phyloP scores from a whole-genome alignment of 805 yeast species.

The Phaffomyces thermotolerans region DNA sequence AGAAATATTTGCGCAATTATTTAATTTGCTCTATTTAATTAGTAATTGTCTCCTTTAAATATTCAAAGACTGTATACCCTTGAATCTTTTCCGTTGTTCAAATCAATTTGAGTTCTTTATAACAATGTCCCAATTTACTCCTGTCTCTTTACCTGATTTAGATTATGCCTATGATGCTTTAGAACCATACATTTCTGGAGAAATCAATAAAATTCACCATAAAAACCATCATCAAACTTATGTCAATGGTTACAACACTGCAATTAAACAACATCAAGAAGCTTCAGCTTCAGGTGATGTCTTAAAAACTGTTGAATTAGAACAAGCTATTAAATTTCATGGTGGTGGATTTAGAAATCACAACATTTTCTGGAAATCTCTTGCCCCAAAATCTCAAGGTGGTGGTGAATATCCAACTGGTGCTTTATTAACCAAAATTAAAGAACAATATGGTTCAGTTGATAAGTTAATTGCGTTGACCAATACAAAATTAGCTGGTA shows the following conservation, averaged over 20 bases:
- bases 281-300: slow-evolving; percentile 55
- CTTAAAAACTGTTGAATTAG: slow-evolving; percentile 53
- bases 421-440: slow-evolving; percentile 50
- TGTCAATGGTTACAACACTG: slow-evolving; percentile 76
- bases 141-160: slow-evolving; percentile 67
- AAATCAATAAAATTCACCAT: slow-evolving; percentile 82
- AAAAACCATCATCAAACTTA: slow-evolving; percentile 90
- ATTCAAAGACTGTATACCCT: no score
- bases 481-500: slow-evolving; percentile 70
- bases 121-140: neutral
- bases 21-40: neutral
- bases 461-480: slow-evolving; percentile 60
- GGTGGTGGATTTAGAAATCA: slow-evolving; percentile 92
- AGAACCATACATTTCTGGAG: slow-evolving; percentile 81
- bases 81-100: no score
- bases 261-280: slow-evolving; percentile 63
- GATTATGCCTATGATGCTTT: slow-evolving; percentile 79
- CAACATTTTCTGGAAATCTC: slow-evolving; percentile 78
- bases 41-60: no score
- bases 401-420: slow-evolving; percentile 67
- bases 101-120: no score
- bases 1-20: neutral
- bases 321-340: slow-evolving; percentile 78
- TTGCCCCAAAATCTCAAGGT: slow-evolving; percentile 66
- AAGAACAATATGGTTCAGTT: slow-evolving; percentile 62